Conservation (phyloP, 2,329 filamentous ascomycete genomes). For the Pyrenochaeta sp. region DNA sequence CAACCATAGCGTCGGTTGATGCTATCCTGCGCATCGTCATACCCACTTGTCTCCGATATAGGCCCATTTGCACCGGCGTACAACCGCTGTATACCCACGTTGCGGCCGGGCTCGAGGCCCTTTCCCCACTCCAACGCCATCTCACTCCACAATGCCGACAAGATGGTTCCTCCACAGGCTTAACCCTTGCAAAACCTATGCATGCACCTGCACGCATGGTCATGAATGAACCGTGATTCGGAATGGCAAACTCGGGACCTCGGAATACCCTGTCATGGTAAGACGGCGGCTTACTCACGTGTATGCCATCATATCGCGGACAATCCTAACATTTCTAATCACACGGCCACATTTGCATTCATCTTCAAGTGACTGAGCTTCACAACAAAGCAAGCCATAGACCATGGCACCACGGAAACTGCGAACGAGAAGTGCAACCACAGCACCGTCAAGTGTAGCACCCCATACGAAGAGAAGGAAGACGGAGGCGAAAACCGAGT, state of each 20-base stretch:
- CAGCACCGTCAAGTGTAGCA: slow-evolving; percentile 1
- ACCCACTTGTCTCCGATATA: slow-evolving; percentile 16
- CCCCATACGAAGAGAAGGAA: slow-evolving; percentile 10
- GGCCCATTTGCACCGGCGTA: slow-evolving; percentile 2
- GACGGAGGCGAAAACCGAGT: slow-evolving; percentile 8
- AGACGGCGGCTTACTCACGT: not conserved
- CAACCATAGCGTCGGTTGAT: slow-evolving; percentile 12
- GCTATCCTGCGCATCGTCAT: slow-evolving; percentile 6
- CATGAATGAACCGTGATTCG: slow-evolving; percentile 1
- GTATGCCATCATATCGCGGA: slow-evolving; percentile 1
- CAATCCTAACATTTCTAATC: slow-evolving; percentile 1
- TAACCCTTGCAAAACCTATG: slow-evolving; percentile 5
- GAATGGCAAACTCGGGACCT: not conserved
- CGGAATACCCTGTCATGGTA: slow-evolving; percentile 3
- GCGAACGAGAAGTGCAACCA: slow-evolving; percentile 22
- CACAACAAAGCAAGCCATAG: not conserved
- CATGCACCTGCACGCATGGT: slow-evolving; percentile 4
- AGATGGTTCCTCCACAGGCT: slow-evolving; percentile 14
- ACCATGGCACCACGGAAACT: slow-evolving; percentile 22
- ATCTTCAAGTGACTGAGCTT: not conserved
- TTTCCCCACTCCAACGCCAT: slow-evolving; percentile 29
- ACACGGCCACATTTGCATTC: not conserved
- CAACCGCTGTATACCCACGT: slow-evolving; percentile 5
- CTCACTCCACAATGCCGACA: slow-evolving; percentile 33
- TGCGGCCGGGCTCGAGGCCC: slow-evolving; percentile 6